Conservation (phyloP, 176 grass and related monocot species). For the Phoenix roebelenii region DNA sequence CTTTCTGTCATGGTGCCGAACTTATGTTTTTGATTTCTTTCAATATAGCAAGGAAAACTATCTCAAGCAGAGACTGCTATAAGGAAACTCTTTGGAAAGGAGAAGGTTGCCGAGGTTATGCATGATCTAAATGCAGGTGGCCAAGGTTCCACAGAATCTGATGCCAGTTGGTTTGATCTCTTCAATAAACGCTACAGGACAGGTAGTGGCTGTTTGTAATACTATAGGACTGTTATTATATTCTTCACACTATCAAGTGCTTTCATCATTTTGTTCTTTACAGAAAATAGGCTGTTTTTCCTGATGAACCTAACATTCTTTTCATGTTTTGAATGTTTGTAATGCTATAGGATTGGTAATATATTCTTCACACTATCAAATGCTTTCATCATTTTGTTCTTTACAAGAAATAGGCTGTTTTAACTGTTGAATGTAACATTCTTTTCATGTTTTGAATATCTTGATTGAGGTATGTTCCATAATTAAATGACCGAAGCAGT, state of each 20-base stretch:
- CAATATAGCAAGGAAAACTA: constrained; percentile 81
- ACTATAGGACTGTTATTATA: not conserved
- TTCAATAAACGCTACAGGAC: constrained; percentile 93
- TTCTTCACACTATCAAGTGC: no score
- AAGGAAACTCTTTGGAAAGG: constrained; percentile 88
- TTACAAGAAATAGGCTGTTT: no score
- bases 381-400: no score
- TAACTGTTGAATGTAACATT: no score
- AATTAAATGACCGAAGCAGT: no score
- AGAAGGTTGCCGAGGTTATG: constrained; percentile 80
- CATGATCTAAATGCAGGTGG: constrained; percentile 63
- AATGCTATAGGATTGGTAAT: not conserved
- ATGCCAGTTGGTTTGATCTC: constrained; percentile 96
- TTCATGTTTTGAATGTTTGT: no score
- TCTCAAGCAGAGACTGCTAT: constrained; percentile 86
- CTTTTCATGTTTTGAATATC: no score
- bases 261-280: no score
- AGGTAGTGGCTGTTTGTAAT: constrained; percentile 28
- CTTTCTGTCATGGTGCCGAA: not conserved
- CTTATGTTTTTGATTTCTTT: constrained; percentile 2
- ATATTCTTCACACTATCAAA: no score
- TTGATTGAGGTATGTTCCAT: no score
- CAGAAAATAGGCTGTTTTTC: no score
- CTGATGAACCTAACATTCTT: no score
- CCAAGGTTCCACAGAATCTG: constrained; percentile 64